phyloP scores from a whole-genome alignment of 2,329 filamentous ascomycete species.

The Stachybotrys chlorohalonatus region DNA sequence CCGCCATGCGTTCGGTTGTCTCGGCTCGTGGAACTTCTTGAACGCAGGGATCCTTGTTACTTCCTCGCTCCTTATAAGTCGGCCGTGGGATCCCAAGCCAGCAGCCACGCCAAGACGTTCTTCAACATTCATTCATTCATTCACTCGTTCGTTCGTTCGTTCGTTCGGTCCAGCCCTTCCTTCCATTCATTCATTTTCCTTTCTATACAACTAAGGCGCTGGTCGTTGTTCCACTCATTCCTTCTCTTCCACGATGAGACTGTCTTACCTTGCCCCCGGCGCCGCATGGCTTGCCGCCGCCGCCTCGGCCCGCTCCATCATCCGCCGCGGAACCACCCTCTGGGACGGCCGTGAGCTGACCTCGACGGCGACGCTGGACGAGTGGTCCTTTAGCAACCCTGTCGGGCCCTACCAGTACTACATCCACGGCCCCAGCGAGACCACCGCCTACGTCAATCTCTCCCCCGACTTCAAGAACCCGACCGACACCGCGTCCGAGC shows the following conservation, averaged over 20 bases:
- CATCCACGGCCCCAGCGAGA: constrained; percentile 54
- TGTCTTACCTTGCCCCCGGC: not conserved
- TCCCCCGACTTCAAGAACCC: constrained; percentile 55
- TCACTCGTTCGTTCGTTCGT: not conserved
- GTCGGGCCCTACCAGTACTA: constrained; percentile 57
- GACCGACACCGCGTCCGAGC: constrained; percentile 47
- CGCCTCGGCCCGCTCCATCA: not conserved
- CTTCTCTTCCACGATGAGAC: not conserved
- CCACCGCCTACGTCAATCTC: constrained; percentile 54
- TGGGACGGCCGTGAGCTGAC: constrained; percentile 1
- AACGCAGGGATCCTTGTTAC: not conserved
- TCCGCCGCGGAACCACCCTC: not conserved
- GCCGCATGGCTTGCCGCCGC: constrained; percentile 1
- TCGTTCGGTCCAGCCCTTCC: not conserved
- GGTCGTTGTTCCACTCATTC: not conserved
- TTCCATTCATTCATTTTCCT: not conserved
- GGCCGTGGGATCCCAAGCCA: not conserved
- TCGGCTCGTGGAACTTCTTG: not conserved
- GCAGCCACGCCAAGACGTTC: not conserved
- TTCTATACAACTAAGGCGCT: not conserved
- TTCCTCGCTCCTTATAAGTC: not conserved
- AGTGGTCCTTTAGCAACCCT: not conserved
- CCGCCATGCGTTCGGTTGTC: not conserved
- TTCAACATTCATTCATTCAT: not conserved
- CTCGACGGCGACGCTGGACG: not conserved